phyloP scores from a whole-genome alignment of 163 green algal species.

The Chloroidium sp. region DNA sequence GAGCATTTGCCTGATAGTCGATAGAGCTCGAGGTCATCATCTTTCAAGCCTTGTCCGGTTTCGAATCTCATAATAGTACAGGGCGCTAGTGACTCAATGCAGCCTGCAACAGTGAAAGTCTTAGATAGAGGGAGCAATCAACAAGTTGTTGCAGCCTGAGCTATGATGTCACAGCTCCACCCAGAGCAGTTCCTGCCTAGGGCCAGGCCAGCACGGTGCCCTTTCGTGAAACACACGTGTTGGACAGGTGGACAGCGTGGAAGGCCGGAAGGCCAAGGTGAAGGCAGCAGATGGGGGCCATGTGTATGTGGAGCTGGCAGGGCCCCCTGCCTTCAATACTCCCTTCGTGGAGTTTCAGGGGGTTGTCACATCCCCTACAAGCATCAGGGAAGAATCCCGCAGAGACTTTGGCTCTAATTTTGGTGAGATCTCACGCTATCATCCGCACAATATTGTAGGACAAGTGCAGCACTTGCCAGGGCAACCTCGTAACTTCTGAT shows the following conservation, averaged over 20 bases:
- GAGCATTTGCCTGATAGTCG: too few relatives aligned
- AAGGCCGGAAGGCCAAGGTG: slow-evolving; percentile 20
- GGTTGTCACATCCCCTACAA: slow-evolving; percentile 28
- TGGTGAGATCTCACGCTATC: slow-evolving; percentile 14
- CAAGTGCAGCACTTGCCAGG: not conserved
- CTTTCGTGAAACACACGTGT: slow-evolving; percentile 2
- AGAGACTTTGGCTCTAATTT: slow-evolving; percentile 26
- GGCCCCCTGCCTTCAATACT: slow-evolving; percentile 12
- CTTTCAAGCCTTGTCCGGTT: too few relatives aligned
- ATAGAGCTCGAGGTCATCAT: too few relatives aligned
- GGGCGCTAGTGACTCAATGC: too few relatives aligned
- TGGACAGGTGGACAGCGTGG: slow-evolving; percentile 26
- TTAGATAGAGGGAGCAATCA: too few relatives aligned
- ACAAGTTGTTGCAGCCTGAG: too few relatives aligned
- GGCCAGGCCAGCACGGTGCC: too few relatives aligned
- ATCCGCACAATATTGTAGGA: too few relatives aligned
- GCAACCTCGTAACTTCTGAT: not conserved
- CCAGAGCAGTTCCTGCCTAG: too few relatives aligned
- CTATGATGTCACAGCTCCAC: too few relatives aligned
- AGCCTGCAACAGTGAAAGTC: too few relatives aligned
- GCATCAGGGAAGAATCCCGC: slow-evolving; percentile 18
- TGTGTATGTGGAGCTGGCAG: slow-evolving; percentile 22
- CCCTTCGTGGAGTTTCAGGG: slow-evolving; percentile 36
- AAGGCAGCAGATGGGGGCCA: slow-evolving; percentile 26
- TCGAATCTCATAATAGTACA: too few relatives aligned